Percentiles rank a stretch among this genome's conserved stretches.
phyloP scores from a whole-genome alignment of 2,329 filamentous ascomycete species.

The Stagonosporopsis tanaceti region DNA sequence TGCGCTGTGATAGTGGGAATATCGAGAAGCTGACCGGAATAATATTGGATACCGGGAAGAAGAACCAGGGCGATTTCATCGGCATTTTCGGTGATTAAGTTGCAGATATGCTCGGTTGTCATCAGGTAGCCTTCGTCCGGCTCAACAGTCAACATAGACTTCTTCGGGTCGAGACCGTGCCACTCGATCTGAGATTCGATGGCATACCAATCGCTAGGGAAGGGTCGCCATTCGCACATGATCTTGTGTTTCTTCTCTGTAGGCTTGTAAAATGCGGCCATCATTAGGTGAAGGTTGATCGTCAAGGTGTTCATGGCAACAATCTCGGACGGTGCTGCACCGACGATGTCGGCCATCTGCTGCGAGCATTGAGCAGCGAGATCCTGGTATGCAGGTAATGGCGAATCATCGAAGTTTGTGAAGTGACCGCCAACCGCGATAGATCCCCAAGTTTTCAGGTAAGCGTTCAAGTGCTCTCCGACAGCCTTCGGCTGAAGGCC shows the following conservation, averaged over 20 bases:
- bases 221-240: conserved; percentile 85
- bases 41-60: conserved; percentile 88
- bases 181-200: conserved; percentile 84
- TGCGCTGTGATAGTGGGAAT: conserved; percentile 79
- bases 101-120: conserved; percentile 73
- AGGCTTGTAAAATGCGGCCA: conserved; percentile 84
- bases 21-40: conserved; percentile 87
- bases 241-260: conserved; percentile 74
- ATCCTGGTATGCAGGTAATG: conserved; percentile 78
- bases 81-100: conserved; percentile 76
- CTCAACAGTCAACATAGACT: conserved; percentile 73
- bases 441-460: conserved; percentile 82
- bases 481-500: conserved; percentile 80
- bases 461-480: conserved; percentile 70
- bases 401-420: conserved; percentile 69
- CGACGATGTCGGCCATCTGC: conserved; percentile 76
- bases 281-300: conserved; percentile 80
- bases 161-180: conserved; percentile 68
- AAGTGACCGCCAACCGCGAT: conserved; percentile 89
- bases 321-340: conserved; percentile 75
- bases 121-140: conserved; percentile 71
- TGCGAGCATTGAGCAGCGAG: conserved; percentile 76
- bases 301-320: conserved; percentile 89
- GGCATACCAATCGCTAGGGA: conserved; percentile 87
- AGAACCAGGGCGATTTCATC: conserved; percentile 76